These are phyloP conservation scores for Aspergillus unguis DNA, from an alignment of 2,329 filamentous ascomycete species.

Conservation along the genomic window DNA sequence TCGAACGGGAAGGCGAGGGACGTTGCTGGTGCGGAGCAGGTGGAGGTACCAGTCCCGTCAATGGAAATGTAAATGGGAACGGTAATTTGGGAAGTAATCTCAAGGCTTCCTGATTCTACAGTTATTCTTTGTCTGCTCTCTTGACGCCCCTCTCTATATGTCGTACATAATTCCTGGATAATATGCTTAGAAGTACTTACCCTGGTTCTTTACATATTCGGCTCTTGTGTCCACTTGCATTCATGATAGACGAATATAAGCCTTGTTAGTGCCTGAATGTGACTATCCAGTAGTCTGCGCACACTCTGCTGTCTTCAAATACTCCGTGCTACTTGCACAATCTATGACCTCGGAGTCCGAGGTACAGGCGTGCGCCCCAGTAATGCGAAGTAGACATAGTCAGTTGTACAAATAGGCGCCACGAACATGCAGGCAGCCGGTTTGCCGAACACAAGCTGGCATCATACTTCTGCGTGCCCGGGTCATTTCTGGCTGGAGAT, in stretches of 20 bases:
- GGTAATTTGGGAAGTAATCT: neutral
- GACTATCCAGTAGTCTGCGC: too few species aligned
- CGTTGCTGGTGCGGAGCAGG: constrained; percentile 61
- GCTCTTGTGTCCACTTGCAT: neutral
- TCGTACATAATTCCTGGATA: too few species aligned
- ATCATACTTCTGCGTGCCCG: neutral
- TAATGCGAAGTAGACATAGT: too few species aligned
- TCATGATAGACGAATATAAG: too few species aligned
- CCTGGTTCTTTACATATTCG: neutral
- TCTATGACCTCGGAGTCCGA: too few species aligned
- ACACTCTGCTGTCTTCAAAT: too few species aligned
- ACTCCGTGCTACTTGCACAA: too few species aligned
- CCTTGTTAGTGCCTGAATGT: too few species aligned
- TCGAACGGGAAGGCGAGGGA: constrained; percentile 76
- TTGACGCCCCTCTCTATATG: neutral
- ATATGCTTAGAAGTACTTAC: neutral
- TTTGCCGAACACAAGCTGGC: too few species aligned
- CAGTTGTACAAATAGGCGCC: too few species aligned
- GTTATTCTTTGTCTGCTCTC: neutral
- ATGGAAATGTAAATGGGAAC: neutral
- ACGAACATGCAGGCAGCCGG: too few species aligned
- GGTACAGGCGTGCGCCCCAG: too few species aligned
- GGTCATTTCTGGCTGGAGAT: neutral
- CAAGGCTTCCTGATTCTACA: neutral
- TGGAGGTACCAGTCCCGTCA: constrained; percentile 30